These are phyloP conservation scores for Edaphochlamys debaryana DNA, from an alignment of 139 green algal genomes.

Conservation along the genomic window DNA sequence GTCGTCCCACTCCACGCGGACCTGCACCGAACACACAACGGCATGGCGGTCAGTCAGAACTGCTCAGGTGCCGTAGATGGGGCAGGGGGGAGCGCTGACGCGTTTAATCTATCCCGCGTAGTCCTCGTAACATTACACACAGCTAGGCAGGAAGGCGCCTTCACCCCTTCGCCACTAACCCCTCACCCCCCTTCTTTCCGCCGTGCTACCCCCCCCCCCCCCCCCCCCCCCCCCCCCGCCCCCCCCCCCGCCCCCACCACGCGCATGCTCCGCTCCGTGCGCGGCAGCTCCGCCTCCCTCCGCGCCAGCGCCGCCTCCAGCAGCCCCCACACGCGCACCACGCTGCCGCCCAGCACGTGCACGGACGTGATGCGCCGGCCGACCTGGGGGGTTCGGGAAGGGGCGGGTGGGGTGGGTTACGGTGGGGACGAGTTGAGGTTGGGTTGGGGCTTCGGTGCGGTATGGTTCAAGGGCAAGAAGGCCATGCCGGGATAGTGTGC, in stretches of 20 bases:
- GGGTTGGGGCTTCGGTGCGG: too few relatives aligned
- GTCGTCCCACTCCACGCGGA: slow-evolving; percentile 27
- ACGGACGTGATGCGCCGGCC: slow-evolving; percentile 68
- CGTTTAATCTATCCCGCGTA: neutral
- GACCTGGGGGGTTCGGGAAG: slow-evolving; percentile 42
- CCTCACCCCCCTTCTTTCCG: too few relatives aligned
- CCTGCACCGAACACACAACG: neutral
- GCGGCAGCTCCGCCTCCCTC: slow-evolving; percentile 67
- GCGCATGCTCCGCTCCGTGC: slow-evolving; percentile 74
- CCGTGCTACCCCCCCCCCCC: neutral
- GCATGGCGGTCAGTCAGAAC: neutral
- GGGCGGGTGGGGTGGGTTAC: neutral
- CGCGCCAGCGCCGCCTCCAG: slow-evolving; percentile 77
- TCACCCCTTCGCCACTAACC: neutral
- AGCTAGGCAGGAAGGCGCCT: too few relatives aligned
- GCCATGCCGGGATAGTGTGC: too few relatives aligned
- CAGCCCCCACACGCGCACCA: slow-evolving; percentile 85
- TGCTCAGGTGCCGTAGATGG: neutral
- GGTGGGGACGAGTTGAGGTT: neutral
- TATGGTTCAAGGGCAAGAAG: too few relatives aligned
- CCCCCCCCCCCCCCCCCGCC: neutral
- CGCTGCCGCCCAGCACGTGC: slow-evolving; percentile 72
- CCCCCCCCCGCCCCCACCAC: slow-evolving; percentile 70
- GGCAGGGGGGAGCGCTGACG: too few relatives aligned
- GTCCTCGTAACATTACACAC: neutral